Base-by-base conservation (phyloP, 805 yeast genomes). In the Ogataea paradorogensis region DNA sequence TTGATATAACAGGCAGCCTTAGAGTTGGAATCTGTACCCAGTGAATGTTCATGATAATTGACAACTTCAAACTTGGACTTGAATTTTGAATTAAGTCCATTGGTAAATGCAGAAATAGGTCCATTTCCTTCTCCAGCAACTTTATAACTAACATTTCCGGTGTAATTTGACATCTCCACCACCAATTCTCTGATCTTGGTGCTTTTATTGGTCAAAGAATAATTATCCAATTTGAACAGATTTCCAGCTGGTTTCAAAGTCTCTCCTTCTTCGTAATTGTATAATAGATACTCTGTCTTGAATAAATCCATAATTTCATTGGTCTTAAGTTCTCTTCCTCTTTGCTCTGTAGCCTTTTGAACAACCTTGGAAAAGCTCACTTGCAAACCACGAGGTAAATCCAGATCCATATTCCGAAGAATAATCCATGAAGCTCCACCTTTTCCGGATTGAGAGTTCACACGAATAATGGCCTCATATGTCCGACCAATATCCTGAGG, bases 351-450 rank as follows among this genome's bases (percentile, higher is more conserved):
- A 50, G 70, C 74, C 22, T 58, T 55, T 63, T 86, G 95, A 9
- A 85, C 93, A 30, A 73, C 72, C 48, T 71, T 75, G 22, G 90
- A 82, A 59, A 82, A 85, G 28, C 81, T 83, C 29, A 84, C 78
- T 66, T 85, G 95, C 56, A 85, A 68, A 27, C 83, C 84, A 60
- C 91, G 76, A 29, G 95, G 95, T 51, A 86, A 73, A 59, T 85
- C 95, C 43, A 85, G 74, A 54, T 82, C 91, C 61, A 86, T 71
- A 50, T 76, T 74, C 49, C 86, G 73, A 57, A 85, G 70, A 56
- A 85, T 82, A 50, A 86, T 82, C 93, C 95, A 85, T 5, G 95
- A 86, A 9, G 91, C 84, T 50, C 95, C 95, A 55, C 95, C 95
- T 65, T 85, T 85, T 46, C 95, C 95, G 18, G 86, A 77, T 65